Evolutionary conservation across 805 yeast genomes (phyloP), one percentile per base, ranked within the genome.

Genomic region (Yamadazyma phyllophila): DNA sequence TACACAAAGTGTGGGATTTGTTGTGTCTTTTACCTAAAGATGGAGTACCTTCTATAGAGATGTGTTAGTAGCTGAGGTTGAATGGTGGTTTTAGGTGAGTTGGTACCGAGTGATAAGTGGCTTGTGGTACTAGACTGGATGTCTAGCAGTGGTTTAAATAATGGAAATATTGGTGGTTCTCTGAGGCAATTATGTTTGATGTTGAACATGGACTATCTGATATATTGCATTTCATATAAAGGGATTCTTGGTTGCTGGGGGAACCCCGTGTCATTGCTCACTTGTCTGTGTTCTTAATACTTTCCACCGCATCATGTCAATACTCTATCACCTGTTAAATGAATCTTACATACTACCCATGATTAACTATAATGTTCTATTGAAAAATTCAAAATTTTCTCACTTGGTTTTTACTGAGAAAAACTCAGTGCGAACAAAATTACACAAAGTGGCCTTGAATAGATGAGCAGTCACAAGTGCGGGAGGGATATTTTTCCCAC

Each of bases 1-100:
- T 89, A 85, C 99, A 94, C 78, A 91, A 82, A 74, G 95, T 86
- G 89, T 94, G 99, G 74, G 98, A 86, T 82, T 94, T 94, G 92
- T 88, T 91, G 88, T 94, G 97, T 79, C 94, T 90, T 83, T 92
- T 92, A 85, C 99, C 99, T 84, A 89, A 85, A 76, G 97, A 89
- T 81, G 98, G 97, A 78, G 99, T 92, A 88, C 99, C 99, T 90
- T 92, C 96, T 71, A 48, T 41, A 48, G 45, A 20, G 46, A 37
- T 43, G 44, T 35, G 55, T 51, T 51, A 51, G 55, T 51, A 51
- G 29, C 31, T 29, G 31, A 29, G 13, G 11, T 29, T 11, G 4
- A 29, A 29, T 29, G 24, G 24, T 20, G 24, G 24, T 20, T 20
- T 20, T 20, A 20, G 6, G 24, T 20, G 24, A 20, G 3, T 20